Evolutionary conservation across 2,329 filamentous ascomycete genomes (phyloP).

Genomic region (Aspergillus phoenicis): DNA sequence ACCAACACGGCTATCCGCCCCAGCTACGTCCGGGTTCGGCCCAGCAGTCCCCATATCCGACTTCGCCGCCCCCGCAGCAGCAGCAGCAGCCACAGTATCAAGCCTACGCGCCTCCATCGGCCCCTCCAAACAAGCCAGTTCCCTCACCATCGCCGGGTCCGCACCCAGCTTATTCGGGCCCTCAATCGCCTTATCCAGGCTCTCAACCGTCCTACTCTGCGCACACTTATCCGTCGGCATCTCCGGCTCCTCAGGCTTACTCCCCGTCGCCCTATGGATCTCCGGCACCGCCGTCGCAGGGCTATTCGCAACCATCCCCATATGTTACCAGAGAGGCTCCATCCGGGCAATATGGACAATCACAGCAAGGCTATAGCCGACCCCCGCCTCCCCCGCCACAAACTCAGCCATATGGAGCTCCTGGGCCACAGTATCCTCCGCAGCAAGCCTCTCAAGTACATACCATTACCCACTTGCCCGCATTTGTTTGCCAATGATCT

Average conservation of each 20-base stretch:
- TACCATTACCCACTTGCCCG: slow-evolving; percentile 22
- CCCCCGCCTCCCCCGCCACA: slow-evolving; percentile 46
- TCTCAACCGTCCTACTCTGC: slow-evolving; percentile 18
- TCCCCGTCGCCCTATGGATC: slow-evolving; percentile 43
- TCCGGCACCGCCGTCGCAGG: slow-evolving; percentile 30
- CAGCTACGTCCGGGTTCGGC: slow-evolving; percentile 34
- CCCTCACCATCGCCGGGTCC: slow-evolving; percentile 29
- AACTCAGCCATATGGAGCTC: slow-evolving; percentile 37
- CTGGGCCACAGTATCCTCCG: slow-evolving; percentile 37
- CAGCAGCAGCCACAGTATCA: slow-evolving; percentile 42
- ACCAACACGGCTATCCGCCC: slow-evolving; percentile 38
- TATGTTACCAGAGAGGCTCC: slow-evolving; percentile 25
- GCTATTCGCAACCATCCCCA: slow-evolving; percentile 31
- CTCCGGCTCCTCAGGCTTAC: slow-evolving; percentile 38
- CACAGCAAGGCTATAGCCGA: slow-evolving; percentile 43
- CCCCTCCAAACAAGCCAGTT: slow-evolving; percentile 33
- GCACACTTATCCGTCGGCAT: slow-evolving; percentile 19
- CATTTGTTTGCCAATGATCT: not conserved
- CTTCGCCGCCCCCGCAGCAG: slow-evolving; percentile 35
- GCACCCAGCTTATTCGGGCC: slow-evolving; percentile 3
- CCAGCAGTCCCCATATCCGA: slow-evolving; percentile 40
- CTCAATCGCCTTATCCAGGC: slow-evolving; percentile 27
- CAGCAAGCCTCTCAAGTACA: slow-evolving; percentile 40
- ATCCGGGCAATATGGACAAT: slow-evolving; percentile 21
- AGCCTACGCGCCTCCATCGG: slow-evolving; percentile 38